Base-by-base conservation (phyloP, 176 grass and related monocot species). In the Pontederia crassipes region DNA sequence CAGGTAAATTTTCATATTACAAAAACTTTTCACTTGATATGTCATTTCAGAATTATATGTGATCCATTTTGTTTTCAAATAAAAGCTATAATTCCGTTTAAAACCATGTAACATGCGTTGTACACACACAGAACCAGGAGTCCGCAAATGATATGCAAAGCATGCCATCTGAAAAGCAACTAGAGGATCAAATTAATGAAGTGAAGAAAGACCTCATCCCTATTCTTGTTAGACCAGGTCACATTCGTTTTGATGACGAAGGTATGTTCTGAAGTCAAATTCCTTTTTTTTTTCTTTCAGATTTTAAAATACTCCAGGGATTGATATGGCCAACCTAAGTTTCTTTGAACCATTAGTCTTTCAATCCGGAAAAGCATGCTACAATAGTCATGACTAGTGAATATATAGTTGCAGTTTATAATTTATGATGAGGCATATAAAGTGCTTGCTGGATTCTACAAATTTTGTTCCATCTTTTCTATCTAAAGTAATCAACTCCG, bases 221-320 rank as follows among this genome's bases (percentile, higher is more conserved):
- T 61, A 60, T 86, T 59, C 67, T 82, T 28, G 81, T 91, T 85
- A 66, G 81, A 24, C 92, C 92, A 65, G 92, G 92, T 76, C 79
- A 97, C 61, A 97, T 97, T 75, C 87, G 87, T n/a, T 97, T 97
- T 76, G 92, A 85, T 28, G 62, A 76, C 64, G 68, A 74, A 78
- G 92, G 92, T 97, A 84, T 71, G 13, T 11, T 54, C 78, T 52
- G 75, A 16, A 65, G 55, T 9, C 16, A 18, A 48, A 58, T 15
- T 12, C 6, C 11, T 65, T 11, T 13, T 28, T 8, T 52, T 70
- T 69, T 8, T 2, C 57, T 68, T 68, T 67, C 48, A 11, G 52
- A 45, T 52, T 60, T 62, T 62, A 57, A 28, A 58, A 72, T 4
- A 10, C 24, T 55, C 8, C 10, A 32, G 56, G 27, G 52, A 28